phyloP scores from a whole-genome alignment of 108 stramenopile genomes.

The Ochromonas danica region DNA sequence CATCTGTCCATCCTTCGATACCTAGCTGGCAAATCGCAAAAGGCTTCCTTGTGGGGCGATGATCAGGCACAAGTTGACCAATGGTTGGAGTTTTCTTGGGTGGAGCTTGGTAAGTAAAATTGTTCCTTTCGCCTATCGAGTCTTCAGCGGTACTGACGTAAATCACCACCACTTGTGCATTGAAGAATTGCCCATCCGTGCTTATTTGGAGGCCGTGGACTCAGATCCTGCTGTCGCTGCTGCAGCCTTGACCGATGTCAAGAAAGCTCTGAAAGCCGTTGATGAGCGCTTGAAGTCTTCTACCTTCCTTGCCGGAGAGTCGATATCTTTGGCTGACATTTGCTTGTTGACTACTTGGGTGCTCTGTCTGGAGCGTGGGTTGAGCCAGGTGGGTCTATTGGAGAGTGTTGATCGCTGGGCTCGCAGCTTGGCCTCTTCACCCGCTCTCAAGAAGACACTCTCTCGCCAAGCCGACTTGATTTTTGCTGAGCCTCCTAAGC shows the following conservation, averaged over 20 bases:
- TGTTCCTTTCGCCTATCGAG: not conserved
- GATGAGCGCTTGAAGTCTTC: no score
- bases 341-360: not conserved
- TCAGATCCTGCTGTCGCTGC: not conserved
- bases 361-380: not conserved
- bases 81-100: not conserved
- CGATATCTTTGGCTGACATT: no score
- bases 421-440: constrained; percentile 48
- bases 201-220: not conserved
- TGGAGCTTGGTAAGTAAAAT: not conserved
- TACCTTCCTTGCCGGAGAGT: no score
- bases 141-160: not conserved
- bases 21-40: not conserved
- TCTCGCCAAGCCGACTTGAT: not conserved
- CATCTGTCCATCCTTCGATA: not conserved
- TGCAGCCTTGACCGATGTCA: not conserved
- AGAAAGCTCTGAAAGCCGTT: not conserved
- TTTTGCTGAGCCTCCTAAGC: not conserved
- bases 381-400: no score
- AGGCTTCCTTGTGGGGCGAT: not conserved
- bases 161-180: not conserved
- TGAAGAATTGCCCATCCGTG: not conserved
- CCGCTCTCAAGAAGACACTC: not conserved
- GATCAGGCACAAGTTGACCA: not conserved
- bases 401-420: constrained; percentile 27